A percentile compares a stretch with the other conserved stretches of the same genome.
Conservation (phyloP, 768 basidiomycete species). For the Russula foetens region DNA sequence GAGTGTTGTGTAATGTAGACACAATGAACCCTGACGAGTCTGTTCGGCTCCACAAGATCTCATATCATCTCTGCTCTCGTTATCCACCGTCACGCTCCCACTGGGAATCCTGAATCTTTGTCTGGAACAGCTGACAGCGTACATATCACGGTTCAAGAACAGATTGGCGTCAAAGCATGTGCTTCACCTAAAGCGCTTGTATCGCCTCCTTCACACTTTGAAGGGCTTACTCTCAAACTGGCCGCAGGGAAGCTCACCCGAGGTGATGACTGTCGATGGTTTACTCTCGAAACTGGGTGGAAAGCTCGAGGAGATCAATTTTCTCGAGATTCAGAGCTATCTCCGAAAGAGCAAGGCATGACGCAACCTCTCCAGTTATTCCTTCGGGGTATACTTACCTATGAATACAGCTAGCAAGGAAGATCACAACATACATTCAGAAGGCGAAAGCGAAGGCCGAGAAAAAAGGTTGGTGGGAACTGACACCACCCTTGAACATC, state of each 20-base stretch:
- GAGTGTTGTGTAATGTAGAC: conserved; percentile 25
- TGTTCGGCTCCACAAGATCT: conserved; percentile 45
- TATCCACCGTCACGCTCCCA: conserved; percentile 67
- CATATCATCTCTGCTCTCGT: conserved; percentile 80
- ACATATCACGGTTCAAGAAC: conserved; percentile 71
- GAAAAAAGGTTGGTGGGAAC: conserved; percentile 20
- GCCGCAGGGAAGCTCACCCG: conserved; percentile 37
- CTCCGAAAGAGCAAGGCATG: conserved; percentile 74
- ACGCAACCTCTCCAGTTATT: conserved; percentile 9
- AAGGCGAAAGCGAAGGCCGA: conserved; percentile 25
- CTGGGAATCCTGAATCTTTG: conserved; percentile 50
- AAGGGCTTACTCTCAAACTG: conserved; percentile 50
- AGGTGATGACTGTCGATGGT: conserved; percentile 62
- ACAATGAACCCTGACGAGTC: not conserved
- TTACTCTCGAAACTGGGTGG: conserved; percentile 59
- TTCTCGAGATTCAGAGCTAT: conserved; percentile 77
- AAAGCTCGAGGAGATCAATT: conserved; percentile 67
- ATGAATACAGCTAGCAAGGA: conserved; percentile 48
- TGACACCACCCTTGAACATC: not conserved
- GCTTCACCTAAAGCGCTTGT: conserved; percentile 72
- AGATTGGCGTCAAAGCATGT: conserved; percentile 65
- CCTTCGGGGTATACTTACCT: not conserved
- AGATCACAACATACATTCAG: conserved; percentile 73
- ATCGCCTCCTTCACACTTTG: conserved; percentile 64
- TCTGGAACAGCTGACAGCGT: conserved; percentile 65